Evolutionary conservation across 495 filamentous ascomycete genomes (phyloP), one percentile per base, ranked within the genome.

Genomic region (Annulohypoxylon stygium): DNA sequence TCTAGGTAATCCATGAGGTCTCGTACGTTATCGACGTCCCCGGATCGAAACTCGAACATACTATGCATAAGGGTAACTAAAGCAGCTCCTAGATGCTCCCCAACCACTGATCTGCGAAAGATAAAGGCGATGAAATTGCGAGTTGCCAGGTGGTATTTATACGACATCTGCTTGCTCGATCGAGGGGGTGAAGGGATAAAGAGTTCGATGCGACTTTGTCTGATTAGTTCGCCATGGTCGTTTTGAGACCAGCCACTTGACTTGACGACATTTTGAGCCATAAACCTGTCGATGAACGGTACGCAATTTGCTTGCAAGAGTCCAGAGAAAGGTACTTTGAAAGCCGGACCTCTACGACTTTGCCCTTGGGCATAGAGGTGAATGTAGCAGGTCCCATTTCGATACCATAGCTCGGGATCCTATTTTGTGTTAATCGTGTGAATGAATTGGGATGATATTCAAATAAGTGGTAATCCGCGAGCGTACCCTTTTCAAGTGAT

Each of bases 41-140:
- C 74, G 9, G 80, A 78, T 57, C 88, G 80, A 55, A 88, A 87
- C 14, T 89, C 83, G 34, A 84, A 79, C 84, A 93, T 86, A 36
- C 85, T 86, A 61, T 88, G 81, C 51, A 90, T 71, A 34, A 93
- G 83, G 34, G 81, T 79, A n/a, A 88, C 81, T 25, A 92, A 74
- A 2, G 89, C 81, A 37, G 78, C 74, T 6, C 90, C 89, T 30
- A 93, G 82, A 63, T 83, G 81, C 25, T 81, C 79, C 1, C 90
- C 90, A 11, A 92, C 90, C 43, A 92, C 67, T 0, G 90, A 86
- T 63, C 84, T 87, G 9, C 83, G 79, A 69, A 88, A 86, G 10
- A 91, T 78, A 81, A 86, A 92, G 41, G 90, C 90, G 61, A 92
- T 88, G 71, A 92, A 87, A 67, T 93, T 93, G n/a, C 90, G 85